Base-by-base conservation (phyloP, 148 eudicot genomes). In the Talinum fruticosum region DNA sequence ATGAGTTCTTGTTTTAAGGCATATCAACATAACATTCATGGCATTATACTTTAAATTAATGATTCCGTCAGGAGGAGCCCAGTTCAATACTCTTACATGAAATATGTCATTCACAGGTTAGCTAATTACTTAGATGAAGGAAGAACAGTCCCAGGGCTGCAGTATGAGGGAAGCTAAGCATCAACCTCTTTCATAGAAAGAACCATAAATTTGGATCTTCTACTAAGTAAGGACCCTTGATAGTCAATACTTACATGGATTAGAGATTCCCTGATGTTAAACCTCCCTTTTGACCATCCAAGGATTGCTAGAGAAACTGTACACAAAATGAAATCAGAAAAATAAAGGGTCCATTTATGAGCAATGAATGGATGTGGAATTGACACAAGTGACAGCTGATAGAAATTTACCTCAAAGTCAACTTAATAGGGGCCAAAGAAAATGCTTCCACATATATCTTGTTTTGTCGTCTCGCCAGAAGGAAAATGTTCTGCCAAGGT, bases 241-340 rank as follows among this genome's bases (percentile, higher is more conserved):
- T 62, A 62, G 16, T 34, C 28, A 14, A 69, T 23, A 86, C 97
- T 85, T 88, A 90, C 99, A 89, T 93, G 97, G 65, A 96, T 87
- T 69, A 96, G 84, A 69, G 94, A 93, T 80, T 96, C 99, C 92
- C 91, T 29, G 94, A 88, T 80, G 91, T 82, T 71, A 93, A 90
- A 71, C 89, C 86, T 57, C 91, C 92, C 80, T 84, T 87, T 88
- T 91, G 65, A 93, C 97, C 84, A 88, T 87, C 97, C 97, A 93
- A 37, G 99, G 99, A 75, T 86, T 90, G 84, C 99, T 96, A 26
- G 97, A 96, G 80, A 96, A 96, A 89, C 99, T 96, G 97, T 74
- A 87, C 32, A 16, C 78, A 44, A 65, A 73, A 37, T 29, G 44
- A 54, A 28, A 76, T 62, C 5, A 44, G 8, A 64, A 54, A 12